Conservation (phyloP, 2,329 filamentous ascomycete genomes). For the Phaeophleospora eucalypticola region DNA sequence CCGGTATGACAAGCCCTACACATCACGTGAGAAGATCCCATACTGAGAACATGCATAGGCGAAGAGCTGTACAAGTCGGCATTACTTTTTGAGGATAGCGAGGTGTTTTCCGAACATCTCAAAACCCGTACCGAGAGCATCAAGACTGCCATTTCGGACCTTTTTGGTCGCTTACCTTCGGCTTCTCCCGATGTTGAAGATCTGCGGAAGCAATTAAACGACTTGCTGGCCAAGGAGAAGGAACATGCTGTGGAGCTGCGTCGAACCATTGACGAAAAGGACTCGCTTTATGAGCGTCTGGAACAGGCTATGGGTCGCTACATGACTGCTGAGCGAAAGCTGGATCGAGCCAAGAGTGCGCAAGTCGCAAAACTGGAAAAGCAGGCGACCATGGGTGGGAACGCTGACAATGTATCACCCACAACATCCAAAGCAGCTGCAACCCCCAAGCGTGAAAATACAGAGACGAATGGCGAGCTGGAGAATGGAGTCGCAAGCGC, state of each 20-base stretch:
- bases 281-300: conserved; percentile 69
- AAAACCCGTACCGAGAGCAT: conserved; percentile 72
- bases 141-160: conserved; percentile 64
- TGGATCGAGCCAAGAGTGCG: conserved; percentile 82
- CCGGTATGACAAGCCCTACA: conserved; percentile 28
- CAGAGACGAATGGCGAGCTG: conserved; percentile 48
- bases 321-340: conserved; percentile 90
- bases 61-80: conserved; percentile 48
- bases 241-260: conserved; percentile 35
- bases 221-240: conserved; percentile 77
- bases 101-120: conserved; percentile 73
- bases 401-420: conserved; percentile 39
- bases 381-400: conserved; percentile 71
- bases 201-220: conserved; percentile 70
- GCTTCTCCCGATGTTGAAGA: conserved; percentile 65
- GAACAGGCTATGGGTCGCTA: conserved; percentile 87
- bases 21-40: conserved; percentile 25
- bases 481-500: conserved; percentile 55
- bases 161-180: conserved; percentile 54
- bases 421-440: conserved; percentile 37
- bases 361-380: conserved; percentile 91
- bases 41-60: conserved; percentile 32
- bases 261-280: conserved; percentile 28
- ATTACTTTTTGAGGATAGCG: conserved; percentile 51
- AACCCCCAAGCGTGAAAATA: conserved; percentile 48